These are phyloP conservation scores for Erucastrum elatum DNA, from an alignment of 345 rosid genomes.

Conservation along the genomic window DNA sequence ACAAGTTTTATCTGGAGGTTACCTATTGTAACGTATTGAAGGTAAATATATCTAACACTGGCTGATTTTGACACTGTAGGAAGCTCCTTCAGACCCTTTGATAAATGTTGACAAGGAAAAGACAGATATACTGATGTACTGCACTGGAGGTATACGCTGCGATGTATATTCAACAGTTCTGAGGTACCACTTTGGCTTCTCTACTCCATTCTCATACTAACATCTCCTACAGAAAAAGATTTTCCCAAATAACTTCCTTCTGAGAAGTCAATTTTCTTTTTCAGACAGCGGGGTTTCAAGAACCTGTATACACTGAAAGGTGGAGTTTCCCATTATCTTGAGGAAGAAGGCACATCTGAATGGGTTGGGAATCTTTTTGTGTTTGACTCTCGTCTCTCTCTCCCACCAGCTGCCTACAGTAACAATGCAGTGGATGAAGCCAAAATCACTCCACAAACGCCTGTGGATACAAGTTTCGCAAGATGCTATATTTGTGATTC, in stretches of 20 bases:
- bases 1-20: not conserved
- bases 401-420: slow-evolving; percentile 67
- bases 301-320: slow-evolving; percentile 79
- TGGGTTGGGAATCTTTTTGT: slow-evolving; percentile 92
- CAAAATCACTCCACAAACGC: slow-evolving; percentile 27
- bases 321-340: slow-evolving; percentile 87
- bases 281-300: slow-evolving; percentile 74
- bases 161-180: slow-evolving; percentile 89
- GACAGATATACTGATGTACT: slow-evolving; percentile 79
- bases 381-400: slow-evolving; percentile 88
- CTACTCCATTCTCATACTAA: not conserved
- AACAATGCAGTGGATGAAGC: slow-evolving; percentile 37
- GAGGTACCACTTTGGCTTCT: slow-evolving; percentile 50
- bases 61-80: slow-evolving; percentile 42
- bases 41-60: not conserved
- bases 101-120: slow-evolving; percentile 67
- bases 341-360: slow-evolving; percentile 61
- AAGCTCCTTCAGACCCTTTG: slow-evolving; percentile 63
- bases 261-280: slow-evolving; percentile 32
- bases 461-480: slow-evolving; percentile 54
- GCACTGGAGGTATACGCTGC: slow-evolving; percentile 97
- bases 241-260: slow-evolving; percentile 24
- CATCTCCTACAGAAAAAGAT: not conserved
- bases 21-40: not conserved
- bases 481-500: slow-evolving; percentile 67